A percentile compares a stretch with the other conserved stretches of the same genome.
phyloP scores from a whole-genome alignment of 2,329 filamentous ascomycete genomes.

The Sporothrix schenckii region DNA sequence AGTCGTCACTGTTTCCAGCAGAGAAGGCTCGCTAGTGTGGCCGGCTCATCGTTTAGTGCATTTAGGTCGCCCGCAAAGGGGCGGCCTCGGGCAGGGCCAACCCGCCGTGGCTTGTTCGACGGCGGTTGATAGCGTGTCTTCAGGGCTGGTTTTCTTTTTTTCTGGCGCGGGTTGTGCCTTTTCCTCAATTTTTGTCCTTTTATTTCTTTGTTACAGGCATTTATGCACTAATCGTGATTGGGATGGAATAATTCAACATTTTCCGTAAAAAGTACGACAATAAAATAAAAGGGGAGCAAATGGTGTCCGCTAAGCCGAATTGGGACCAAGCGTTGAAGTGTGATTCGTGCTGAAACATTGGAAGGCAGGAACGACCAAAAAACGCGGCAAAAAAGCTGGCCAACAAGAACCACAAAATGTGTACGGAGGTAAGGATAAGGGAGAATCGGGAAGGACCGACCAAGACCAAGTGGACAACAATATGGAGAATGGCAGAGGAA shows the following conservation, averaged over 20 bases:
- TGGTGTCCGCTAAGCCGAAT: slow-evolving; percentile 20
- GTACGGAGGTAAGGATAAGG: slow-evolving; percentile 16
- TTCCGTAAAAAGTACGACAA: background rate
- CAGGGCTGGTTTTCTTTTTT: slow-evolving; percentile 6
- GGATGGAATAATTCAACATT: too few species aligned
- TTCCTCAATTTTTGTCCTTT: background rate
- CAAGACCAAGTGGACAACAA: background rate
- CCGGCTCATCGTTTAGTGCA: background rate
- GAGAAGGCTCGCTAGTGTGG: slow-evolving; percentile 16
- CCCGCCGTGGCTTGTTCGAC: slow-evolving; percentile 23
- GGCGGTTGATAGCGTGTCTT: slow-evolving; percentile 23
- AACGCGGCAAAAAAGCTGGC: background rate
- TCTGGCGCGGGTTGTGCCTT: slow-evolving; percentile 1
- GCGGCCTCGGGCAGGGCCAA: slow-evolving; percentile 31
- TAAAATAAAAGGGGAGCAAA: slow-evolving; percentile 34
- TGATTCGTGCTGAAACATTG: slow-evolving; percentile 34
- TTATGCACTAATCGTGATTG: slow-evolving; percentile 18
- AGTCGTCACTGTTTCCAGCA: background rate
- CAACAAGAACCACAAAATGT: background rate
- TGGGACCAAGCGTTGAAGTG: slow-evolving; percentile 29
- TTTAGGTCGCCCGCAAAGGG: slow-evolving; percentile 24
- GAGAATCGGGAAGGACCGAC: slow-evolving; percentile 17
- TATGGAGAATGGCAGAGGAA: background rate
- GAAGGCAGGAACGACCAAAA: slow-evolving; percentile 25
- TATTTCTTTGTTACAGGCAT: background rate